Percentiles rank a stretch among this genome's conserved stretches.
Conservation (phyloP, 1,284 basidiomycete species). For the Ustilago nuda region DNA sequence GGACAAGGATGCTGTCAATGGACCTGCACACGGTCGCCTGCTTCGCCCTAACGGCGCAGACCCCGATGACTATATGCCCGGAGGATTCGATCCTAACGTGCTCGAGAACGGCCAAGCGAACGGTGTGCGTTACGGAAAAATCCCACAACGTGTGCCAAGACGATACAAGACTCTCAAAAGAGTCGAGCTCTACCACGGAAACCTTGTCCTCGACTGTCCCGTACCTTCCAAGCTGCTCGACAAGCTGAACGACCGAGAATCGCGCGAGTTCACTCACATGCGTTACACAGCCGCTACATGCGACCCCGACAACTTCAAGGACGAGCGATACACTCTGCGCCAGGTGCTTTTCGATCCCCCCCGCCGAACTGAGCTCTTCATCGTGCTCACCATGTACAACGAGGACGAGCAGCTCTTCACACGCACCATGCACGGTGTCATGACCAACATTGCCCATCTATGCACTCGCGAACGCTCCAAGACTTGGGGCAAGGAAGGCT, state of each 20-base stretch:
- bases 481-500: slow-evolving; percentile 95
- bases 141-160: slow-evolving; percentile 63
- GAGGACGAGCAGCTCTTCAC: slow-evolving; percentile 61
- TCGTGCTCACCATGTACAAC: slow-evolving; percentile 68
- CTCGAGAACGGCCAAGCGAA: slow-evolving; percentile 53
- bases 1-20: slow-evolving; percentile 57
- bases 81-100: slow-evolving; percentile 56
- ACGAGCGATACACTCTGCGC: slow-evolving; percentile 67
- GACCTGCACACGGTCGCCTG: slow-evolving; percentile 34
- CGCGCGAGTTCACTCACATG: slow-evolving; percentile 84
- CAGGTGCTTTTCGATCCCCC: slow-evolving; percentile 66
- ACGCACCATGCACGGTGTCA: slow-evolving; percentile 67
- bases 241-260: slow-evolving; percentile 81
- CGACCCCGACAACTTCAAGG: slow-evolving; percentile 86
- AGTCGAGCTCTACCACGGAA: slow-evolving; percentile 66
- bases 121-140: slow-evolving; percentile 60
- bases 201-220: slow-evolving; percentile 67
- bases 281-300: slow-evolving; percentile 69
- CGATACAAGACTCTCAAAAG: slow-evolving; percentile 66
- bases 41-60: slow-evolving; percentile 16
- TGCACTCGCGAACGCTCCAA: slow-evolving; percentile 84
- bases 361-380: slow-evolving; percentile 65
- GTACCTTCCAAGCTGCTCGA: slow-evolving; percentile 60
- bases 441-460: slow-evolving; percentile 73
- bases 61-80: slow-evolving; percentile 54